These are phyloP conservation scores for Rhipidocladum racemiflorum DNA, from an alignment of 176 grass and related monocot genomes.

Conservation along the genomic window DNA sequence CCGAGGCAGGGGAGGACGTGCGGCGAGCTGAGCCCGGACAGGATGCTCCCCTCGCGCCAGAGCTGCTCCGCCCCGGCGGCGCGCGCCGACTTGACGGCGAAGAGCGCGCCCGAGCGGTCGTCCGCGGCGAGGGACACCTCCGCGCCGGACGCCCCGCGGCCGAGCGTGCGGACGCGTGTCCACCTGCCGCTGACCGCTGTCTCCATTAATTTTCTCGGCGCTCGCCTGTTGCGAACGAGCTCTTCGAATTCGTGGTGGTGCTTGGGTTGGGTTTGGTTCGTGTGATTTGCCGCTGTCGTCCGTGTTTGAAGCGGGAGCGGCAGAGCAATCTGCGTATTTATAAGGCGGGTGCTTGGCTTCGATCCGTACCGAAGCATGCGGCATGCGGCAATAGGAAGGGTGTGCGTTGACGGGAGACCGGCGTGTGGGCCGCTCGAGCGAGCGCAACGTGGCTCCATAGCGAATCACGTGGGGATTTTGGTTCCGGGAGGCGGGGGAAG, in stretches of 20 bases:
- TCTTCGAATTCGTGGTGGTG: not conserved
- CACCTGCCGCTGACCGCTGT: constrained; percentile 24
- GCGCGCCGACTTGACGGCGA: constrained; percentile 65
- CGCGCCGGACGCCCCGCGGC: constrained; percentile 48
- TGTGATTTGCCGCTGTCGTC: constrained; percentile 15
- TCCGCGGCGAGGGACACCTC: constrained; percentile 39
- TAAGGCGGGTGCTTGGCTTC: not conserved
- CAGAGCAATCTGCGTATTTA: constrained; percentile 17
- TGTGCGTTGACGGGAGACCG: constrained; percentile 6
- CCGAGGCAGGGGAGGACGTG: constrained; percentile 61
- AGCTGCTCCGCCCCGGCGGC: constrained; percentile 30
- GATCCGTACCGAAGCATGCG: not conserved
- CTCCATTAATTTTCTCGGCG: constrained; percentile 22
- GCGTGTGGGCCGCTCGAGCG: not conserved
- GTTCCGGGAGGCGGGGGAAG: too few relatives aligned
- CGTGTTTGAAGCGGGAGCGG: not conserved
- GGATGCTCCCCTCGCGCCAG: constrained; percentile 49
- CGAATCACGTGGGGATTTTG: constrained; percentile 26
- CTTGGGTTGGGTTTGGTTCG: not conserved
- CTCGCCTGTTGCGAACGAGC: not conserved
- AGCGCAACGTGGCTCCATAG: constrained; percentile 21
- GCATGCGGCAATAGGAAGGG: not conserved
- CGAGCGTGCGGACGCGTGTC: constrained; percentile 55
- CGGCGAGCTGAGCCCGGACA: constrained; percentile 53
- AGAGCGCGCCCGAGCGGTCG: constrained; percentile 40